Evolutionary conservation across 345 rosid genomes (phyloP).

Genomic region (Gossypium longicalyx): DNA sequence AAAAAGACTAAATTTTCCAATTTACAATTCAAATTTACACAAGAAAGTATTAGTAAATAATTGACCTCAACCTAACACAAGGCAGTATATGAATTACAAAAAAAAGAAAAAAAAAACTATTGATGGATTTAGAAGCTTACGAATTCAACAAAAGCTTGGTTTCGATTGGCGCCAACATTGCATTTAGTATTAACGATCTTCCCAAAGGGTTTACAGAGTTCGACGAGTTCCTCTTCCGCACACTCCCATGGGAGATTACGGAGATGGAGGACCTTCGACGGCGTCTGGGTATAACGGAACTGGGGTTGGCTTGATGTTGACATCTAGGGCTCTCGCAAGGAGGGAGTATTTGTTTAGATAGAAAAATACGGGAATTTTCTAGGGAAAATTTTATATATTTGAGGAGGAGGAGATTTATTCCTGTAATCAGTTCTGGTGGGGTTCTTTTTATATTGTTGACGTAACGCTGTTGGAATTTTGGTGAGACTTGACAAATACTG

Average conservation of each 20-base stretch:
- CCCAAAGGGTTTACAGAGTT: slow-evolving; percentile 89
- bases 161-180: slow-evolving; percentile 92
- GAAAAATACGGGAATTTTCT: slow-evolving; percentile 23
- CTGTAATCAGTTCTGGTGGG: not conserved
- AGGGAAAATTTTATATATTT: not conserved
- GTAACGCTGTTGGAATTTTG: not conserved
- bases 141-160: slow-evolving; percentile 95
- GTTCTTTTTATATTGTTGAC: not conserved
- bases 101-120: not conserved
- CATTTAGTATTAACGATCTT: slow-evolving; percentile 87
- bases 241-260: slow-evolving; percentile 98
- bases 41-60: too few species aligned
- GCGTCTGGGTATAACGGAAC: slow-evolving; percentile 93
- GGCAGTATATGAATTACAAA: not conserved
- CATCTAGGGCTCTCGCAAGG: slow-evolving; percentile 32
- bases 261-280: slow-evolving; percentile 89
- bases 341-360: slow-evolving; percentile 20
- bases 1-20: too few species aligned
- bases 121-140: slow-evolving; percentile 31
- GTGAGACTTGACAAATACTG: not conserved
- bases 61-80: too few species aligned
- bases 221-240: slow-evolving; percentile 83
- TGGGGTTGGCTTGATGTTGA: slow-evolving; percentile 76
- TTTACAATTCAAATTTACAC: too few species aligned
- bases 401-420: not conserved